Percentiles rank a stretch among this genome's conserved stretches.
These are phyloP conservation scores for Meira miltonrushii DNA, from an alignment of 1,284 basidiomycete species.

Conservation along the genomic window DNA sequence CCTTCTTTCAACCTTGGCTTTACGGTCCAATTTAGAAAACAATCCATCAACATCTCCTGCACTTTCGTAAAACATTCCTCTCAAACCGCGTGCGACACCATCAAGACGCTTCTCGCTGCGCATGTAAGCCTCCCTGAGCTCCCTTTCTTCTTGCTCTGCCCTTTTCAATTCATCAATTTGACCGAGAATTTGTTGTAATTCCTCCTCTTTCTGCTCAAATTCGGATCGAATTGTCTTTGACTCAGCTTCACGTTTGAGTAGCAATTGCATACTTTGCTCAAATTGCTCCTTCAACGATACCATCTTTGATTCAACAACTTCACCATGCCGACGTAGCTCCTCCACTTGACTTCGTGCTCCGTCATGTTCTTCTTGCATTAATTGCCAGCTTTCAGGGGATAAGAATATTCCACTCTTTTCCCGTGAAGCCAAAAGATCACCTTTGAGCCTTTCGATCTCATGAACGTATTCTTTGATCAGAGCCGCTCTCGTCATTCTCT, in stretches of 20 bases:
- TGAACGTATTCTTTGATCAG: constrained; percentile 88
- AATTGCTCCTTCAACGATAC: constrained; percentile 48
- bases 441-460: constrained; percentile 92
- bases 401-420: constrained; percentile 47
- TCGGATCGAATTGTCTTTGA: constrained; percentile 27
- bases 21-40: constrained; percentile 67
- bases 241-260: constrained; percentile 44
- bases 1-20: neutral
- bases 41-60: constrained; percentile 68
- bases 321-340: constrained; percentile 32
- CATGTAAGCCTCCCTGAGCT: constrained; percentile 67
- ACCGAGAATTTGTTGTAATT: constrained; percentile 29
- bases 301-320: constrained; percentile 46
- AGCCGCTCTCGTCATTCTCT: constrained; percentile 84
- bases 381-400: constrained; percentile 37
- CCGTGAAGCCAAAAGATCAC: constrained; percentile 64
- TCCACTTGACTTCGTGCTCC: constrained; percentile 30
- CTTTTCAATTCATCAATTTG: constrained; percentile 23
- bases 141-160: constrained; percentile 56
- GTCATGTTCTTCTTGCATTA: constrained; percentile 39
- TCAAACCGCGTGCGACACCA: constrained; percentile 66
- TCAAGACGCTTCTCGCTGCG: constrained; percentile 69
- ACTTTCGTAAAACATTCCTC: constrained; percentile 64
- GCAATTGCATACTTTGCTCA: constrained; percentile 47
- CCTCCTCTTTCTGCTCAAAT: constrained; percentile 24